A percentile compares a stretch with the other conserved stretches of the same genome.
Evolutionary conservation across 2,329 filamentous ascomycete species (phyloP).

Genomic region (Fusarium sarcochroum): DNA sequence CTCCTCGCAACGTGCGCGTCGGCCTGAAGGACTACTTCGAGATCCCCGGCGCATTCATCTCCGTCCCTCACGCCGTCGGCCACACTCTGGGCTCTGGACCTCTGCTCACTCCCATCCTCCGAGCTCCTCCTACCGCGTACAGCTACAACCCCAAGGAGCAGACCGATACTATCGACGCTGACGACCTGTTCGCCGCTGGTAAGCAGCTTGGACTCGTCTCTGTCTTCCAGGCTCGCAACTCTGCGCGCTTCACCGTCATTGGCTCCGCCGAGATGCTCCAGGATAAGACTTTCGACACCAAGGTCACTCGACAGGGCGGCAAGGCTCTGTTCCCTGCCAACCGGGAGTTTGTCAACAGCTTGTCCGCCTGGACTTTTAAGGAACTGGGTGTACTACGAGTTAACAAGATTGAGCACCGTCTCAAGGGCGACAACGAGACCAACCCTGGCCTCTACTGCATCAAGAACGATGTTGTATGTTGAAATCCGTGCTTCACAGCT

Average conservation of each 20-base stretch:
- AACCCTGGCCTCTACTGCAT: constrained; percentile 95
- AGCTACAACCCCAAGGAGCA: constrained; percentile 95
- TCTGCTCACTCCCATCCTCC: constrained; percentile 84
- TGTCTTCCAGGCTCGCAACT: constrained; percentile 91
- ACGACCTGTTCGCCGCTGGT: constrained; percentile 89
- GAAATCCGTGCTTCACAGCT: background rate
- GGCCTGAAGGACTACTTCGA: constrained; percentile 84
- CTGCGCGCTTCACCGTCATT: constrained; percentile 87
- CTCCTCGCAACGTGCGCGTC: constrained; percentile 73
- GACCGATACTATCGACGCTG: constrained; percentile 69
- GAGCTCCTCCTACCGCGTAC: constrained; percentile 88
- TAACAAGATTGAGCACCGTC: constrained; percentile 84
- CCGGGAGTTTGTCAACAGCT: constrained; percentile 84
- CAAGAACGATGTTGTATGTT: constrained; percentile 92
- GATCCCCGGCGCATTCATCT: constrained; percentile 70
- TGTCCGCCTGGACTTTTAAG: constrained; percentile 97
- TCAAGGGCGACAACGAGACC: constrained; percentile 67
- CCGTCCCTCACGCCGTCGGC: constrained; percentile 85
- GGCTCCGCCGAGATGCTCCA: constrained; percentile 90
- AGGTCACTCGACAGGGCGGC: constrained; percentile 73
- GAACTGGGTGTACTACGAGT: constrained; percentile 92
- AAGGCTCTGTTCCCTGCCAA: constrained; percentile 78
- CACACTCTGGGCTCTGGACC: constrained; percentile 85
- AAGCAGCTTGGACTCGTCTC: constrained; percentile 88
- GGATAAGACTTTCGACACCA: constrained; percentile 89